Evolutionary conservation across 768 basidiomycete genomes (phyloP).

Genomic region (Boletellus ananas): DNA sequence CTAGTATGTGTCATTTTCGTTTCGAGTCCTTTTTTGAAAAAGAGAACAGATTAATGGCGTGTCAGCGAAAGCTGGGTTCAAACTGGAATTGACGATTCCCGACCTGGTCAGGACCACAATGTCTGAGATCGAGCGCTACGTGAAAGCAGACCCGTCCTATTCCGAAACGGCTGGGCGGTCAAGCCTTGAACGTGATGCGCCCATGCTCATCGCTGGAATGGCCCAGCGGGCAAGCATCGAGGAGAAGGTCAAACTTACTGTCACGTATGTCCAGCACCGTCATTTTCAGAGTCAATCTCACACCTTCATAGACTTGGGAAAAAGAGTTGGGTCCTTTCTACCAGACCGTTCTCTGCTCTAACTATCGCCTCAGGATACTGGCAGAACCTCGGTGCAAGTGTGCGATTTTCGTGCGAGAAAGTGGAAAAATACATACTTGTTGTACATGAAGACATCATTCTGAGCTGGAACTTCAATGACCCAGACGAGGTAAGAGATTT

Average conservation of each 20-base stretch:
- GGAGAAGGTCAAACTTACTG: neutral
- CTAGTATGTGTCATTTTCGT: neutral
- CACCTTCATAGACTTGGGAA: neutral
- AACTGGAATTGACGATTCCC: neutral
- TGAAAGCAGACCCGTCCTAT: neutral
- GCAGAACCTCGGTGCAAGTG: neutral
- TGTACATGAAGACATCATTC: constrained; percentile 4
- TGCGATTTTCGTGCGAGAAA: neutral
- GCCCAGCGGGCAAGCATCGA: neutral
- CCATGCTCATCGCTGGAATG: neutral
- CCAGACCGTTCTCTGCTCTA: neutral
- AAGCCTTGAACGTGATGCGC: too few species aligned
- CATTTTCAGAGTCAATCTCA: neutral
- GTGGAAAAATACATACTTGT: neutral
- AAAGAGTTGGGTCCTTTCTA: neutral
- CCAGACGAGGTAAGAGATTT: neutral
- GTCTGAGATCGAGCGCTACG: neutral
- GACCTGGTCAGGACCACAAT: neutral
- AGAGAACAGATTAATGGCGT: neutral
- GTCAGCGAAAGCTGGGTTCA: neutral
- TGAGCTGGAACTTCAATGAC: constrained; percentile 5
- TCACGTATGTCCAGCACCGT: neutral
- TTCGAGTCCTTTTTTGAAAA: neutral
- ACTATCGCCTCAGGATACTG: neutral
- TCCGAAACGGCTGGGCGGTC: neutral